A percentile compares a stretch with the other conserved stretches of the same genome.
Conservation (phyloP, 352 stramenopile species). For the Phytophthora meadii region DNA sequence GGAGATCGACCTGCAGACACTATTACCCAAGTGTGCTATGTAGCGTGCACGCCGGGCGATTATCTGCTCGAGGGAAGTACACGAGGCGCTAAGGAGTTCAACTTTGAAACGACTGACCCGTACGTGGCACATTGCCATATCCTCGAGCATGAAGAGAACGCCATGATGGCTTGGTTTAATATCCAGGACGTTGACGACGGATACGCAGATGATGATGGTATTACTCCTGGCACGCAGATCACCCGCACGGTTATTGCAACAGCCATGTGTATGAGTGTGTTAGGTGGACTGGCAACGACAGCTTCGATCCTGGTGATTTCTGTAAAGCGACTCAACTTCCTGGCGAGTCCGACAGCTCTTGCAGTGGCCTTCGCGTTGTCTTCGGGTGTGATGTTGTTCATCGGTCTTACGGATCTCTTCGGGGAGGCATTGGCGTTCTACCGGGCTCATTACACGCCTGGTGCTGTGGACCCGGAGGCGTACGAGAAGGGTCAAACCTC, state of each 20-base stretch:
- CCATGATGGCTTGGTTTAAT: conserved; percentile 84
- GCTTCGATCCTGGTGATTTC: conserved; percentile 68
- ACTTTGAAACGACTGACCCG: conserved; percentile 73
- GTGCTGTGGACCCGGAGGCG: conserved; percentile 58
- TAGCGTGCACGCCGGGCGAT: conserved; percentile 74
- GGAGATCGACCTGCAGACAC: conserved; percentile 36
- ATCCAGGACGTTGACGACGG: conserved; percentile 55
- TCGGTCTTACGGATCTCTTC: conserved; percentile 65
- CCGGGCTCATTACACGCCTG: conserved; percentile 52
- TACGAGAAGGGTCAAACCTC: conserved; percentile 63
- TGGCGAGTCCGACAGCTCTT: conserved; percentile 52
- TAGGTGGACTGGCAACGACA: conserved; percentile 66
- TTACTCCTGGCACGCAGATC: conserved; percentile 41
- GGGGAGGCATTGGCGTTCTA: conserved; percentile 59
- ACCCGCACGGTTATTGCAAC: conserved; percentile 55
- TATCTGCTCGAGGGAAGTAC: conserved; percentile 64
- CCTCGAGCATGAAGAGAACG: conserved; percentile 81
- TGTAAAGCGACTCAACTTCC: conserved; percentile 61
- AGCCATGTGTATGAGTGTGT: conserved; percentile 75
- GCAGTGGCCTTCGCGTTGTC: conserved; percentile 66
- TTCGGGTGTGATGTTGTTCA: conserved; percentile 78
- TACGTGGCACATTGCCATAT: conserved; percentile 86
- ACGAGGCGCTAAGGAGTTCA: conserved; percentile 62
- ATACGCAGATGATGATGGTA: conserved; percentile 47
- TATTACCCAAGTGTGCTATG: conserved; percentile 80